Base-by-base conservation (phyloP, 371 early-diverging fungal genomes). In the Quaeritorhiza haematococci region DNA sequence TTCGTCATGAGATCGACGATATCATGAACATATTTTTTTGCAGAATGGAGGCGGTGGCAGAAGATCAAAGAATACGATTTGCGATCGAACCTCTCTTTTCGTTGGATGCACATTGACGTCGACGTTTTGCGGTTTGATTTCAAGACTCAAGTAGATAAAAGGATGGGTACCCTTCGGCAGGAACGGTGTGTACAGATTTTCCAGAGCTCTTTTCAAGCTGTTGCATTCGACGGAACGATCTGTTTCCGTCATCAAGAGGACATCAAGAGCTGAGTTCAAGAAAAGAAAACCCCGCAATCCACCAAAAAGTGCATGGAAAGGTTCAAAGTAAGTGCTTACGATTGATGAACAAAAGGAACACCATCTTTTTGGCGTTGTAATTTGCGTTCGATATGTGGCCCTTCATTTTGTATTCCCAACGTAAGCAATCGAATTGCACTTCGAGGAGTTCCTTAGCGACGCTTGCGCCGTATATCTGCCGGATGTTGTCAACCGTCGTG, bases 101-200 rank as follows among this genome's bases (percentile, higher is more conserved):
- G 96, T 93, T 0, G 99, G 98, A 73, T 98, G 98, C 0, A 99
- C 93, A 70, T 99, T 99, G 3, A 98, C 98, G 73, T 99, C 99
- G 0, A 98, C 88, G 52, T 85, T 84, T 29, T 83, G 68, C 0
- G 94, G 88, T 28, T 84, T 82, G 45, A 97, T 81, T 32, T 82
- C 79, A 21, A 98, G 71, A 49, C 88, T 85, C 30, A 99, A 64
- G 63, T 97, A 98, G 3, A 95, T 80, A 76, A 96, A 96, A 3
- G 96, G 95, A 68, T 91, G 84, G 0, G 82, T 69, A 17, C 86
- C 87, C 71, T 91, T 94, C 30, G 96, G 93, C 13, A 98, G 73
- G 45, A 89, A 79, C 13, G 81, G 62, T 2, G 78, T 49, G 64
- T 96, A 98, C 1, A 97, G 73, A 4, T 72, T 71, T 53, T 91